These are phyloP conservation scores for Coccinonectria pachysandricola DNA, from an alignment of 2,329 filamentous ascomycete genomes.

Conservation along the genomic window DNA sequence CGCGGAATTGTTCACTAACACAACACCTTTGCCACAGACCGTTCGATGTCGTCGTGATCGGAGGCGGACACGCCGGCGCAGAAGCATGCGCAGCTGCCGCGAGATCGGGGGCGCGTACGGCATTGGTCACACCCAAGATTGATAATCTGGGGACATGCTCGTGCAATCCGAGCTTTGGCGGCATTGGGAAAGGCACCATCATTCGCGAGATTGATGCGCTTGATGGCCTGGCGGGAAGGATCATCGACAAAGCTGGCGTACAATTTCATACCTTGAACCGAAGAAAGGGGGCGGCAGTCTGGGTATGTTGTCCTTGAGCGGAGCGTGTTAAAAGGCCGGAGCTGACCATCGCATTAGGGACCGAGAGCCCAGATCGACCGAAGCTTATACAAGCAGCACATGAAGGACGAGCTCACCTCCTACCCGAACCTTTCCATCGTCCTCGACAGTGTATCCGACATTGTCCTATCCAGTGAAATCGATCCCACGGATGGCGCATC, in stretches of 20 bases:
- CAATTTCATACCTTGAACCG: slow-evolving; percentile 86
- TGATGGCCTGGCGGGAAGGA: slow-evolving; percentile 76
- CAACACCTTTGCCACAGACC: too few species aligned
- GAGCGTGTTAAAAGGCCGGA: too few species aligned
- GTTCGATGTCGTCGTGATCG: slow-evolving; percentile 91
- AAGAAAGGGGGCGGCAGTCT: slow-evolving; percentile 88
- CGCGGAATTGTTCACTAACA: too few species aligned
- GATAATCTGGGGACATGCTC: slow-evolving; percentile 91
- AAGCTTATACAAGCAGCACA: slow-evolving; percentile 76
- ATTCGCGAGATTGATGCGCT: slow-evolving; percentile 90
- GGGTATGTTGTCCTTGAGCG: too few species aligned
- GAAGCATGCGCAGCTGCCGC: slow-evolving; percentile 90
- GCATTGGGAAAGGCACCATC: slow-evolving; percentile 98
- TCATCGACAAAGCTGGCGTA: slow-evolving; percentile 90
- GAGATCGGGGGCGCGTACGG: slow-evolving; percentile 77
- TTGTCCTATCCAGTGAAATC: slow-evolving; percentile 52
- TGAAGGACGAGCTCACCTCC: slow-evolving; percentile 71
- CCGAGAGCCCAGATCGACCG: slow-evolving; percentile 94
- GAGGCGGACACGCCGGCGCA: slow-evolving; percentile 88
- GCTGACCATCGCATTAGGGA: too few species aligned
- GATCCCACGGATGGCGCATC: slow-evolving; percentile 32
- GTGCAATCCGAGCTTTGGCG: slow-evolving; percentile 93
- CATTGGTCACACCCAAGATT: slow-evolving; percentile 76
- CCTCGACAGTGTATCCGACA: slow-evolving; percentile 83
- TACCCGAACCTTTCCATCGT: slow-evolving; percentile 76